These are phyloP conservation scores for Botryotinia convoluta DNA, from an alignment of 2,329 filamentous ascomycete species.

Conservation along the genomic window DNA sequence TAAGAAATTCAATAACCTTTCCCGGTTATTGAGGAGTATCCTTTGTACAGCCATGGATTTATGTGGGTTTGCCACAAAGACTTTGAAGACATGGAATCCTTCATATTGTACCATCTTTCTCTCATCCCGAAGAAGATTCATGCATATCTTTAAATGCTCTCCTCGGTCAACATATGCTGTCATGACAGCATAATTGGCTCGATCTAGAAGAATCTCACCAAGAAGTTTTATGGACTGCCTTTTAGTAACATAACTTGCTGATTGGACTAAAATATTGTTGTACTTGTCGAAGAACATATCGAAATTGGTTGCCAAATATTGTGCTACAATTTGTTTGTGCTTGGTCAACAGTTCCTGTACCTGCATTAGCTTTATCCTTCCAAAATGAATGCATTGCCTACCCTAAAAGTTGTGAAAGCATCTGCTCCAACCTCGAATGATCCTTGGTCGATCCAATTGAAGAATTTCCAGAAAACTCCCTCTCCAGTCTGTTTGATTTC, in stretches of 20 bases:
- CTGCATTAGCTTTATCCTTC: conserved; percentile 22
- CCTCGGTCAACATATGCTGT: conserved; percentile 93
- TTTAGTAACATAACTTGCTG: conserved; percentile 95
- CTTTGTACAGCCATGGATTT: conserved; percentile 96
- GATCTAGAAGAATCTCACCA: conserved; percentile 89
- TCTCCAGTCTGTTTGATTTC: conserved; percentile 72
- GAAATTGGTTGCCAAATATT: conserved; percentile 86
- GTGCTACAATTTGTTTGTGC: conserved; percentile 86
- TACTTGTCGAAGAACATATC: conserved; percentile 90
- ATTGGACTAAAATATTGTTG: conserved; percentile 83
- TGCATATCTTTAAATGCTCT: conserved; percentile 95
- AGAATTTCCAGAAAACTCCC: conserved; percentile 95
- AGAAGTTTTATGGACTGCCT: conserved; percentile 96
- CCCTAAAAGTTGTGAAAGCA: conserved; percentile 94
- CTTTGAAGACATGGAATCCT: conserved; percentile 98
- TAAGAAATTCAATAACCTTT: conserved; percentile 84
- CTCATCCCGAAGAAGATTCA: conserved; percentile 94
- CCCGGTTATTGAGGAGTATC: conserved; percentile 93
- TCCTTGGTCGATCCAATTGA: conserved; percentile 94
- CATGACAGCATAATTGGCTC: conserved; percentile 98
- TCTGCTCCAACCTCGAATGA: conserved; percentile 96
- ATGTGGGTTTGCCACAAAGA: conserved; percentile 97
- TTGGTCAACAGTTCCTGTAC: conserved; percentile 83
- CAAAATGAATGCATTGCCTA: conserved; percentile 44
- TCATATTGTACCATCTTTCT: conserved; percentile 99